Evolutionary conservation across 1,284 basidiomycete genomes (phyloP), one percentile per base, ranked within the genome.

Genomic region (Tetrapyrgos nigripes): DNA sequence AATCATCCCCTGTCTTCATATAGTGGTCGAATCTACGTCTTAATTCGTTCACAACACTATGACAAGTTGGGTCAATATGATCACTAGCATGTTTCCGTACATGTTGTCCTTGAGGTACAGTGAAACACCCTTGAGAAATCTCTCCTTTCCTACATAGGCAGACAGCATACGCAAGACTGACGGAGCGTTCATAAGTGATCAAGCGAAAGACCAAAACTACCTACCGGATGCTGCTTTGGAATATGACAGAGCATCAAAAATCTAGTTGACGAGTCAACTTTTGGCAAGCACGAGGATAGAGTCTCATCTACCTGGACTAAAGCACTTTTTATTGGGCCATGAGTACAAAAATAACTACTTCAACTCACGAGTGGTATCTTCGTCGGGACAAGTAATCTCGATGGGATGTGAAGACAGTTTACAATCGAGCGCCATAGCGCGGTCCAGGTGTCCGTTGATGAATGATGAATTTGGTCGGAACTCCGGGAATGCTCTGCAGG

Each of bases 121-220:
- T 0, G 94, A 94, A 48, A 96, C 92, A 53, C 93, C 94, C 71
- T 89, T 88, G 53, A 96, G 75, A 83, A 96, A 96, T 56, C 81
- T 84, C 17, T 96, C 93, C 74, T 97, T 92, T 50, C 96, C 96
- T 21, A 98, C 93, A 63, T 93, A 90, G 65, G 87, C 84, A 27
- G 91, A 89, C 55, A 98, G 81, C 97, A 99, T 98, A 67, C 94
- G 91, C 31, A 99, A 85, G n/a, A 98, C 96, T 84, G 68, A n/a
- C n/a, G 28, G 4, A 9, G 14, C 21, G n/a, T 11, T 17, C 2
- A n/a, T 26, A 17, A 31, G 4, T 40, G 29, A 54, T 9, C 4
- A 5, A 64, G 37, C 60, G 37, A 61, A 63, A 60, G 26, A 46
- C n/a, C n/a, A 50, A 13, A 49, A 13, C 5, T 28, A 19, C 77